Conservation (phyloP, 2,329 filamentous ascomycete genomes). For the Colletotrichum camelliae region DNA sequence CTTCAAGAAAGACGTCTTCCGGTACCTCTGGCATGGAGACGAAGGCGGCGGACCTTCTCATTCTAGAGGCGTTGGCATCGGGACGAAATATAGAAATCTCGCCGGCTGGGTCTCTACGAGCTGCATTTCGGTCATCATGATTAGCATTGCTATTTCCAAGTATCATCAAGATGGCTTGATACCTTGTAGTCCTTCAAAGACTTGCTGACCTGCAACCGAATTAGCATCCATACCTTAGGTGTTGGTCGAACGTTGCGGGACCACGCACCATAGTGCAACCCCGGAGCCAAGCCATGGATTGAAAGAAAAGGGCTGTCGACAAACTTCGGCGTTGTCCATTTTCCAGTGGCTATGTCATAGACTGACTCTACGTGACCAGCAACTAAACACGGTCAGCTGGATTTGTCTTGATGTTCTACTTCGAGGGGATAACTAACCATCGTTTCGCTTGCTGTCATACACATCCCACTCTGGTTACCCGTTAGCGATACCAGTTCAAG, state of each 20-base stretch:
- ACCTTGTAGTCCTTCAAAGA: background rate
- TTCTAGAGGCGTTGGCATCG: background rate
- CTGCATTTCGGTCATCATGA: background rate
- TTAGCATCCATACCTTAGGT: background rate
- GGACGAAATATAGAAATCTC: background rate
- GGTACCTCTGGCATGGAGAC: conserved; percentile 69
- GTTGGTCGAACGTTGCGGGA: background rate
- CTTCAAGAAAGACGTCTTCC: conserved; percentile 60
- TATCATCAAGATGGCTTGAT: background rate
- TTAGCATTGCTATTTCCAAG: background rate
- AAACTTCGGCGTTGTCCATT: background rate
- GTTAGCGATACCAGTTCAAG: background rate
- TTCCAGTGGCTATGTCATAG: background rate
- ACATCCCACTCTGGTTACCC: background rate
- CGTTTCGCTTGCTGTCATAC: background rate
- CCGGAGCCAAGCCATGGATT: background rate
- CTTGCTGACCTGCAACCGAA: background rate
- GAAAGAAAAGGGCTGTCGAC: background rate
- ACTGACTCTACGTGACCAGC: background rate
- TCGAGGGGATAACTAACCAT: background rate
- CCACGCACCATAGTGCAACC: background rate
- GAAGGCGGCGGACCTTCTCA: background rate
- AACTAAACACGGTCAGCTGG: background rate
- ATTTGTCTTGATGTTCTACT: background rate
- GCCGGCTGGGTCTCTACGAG: background rate